phyloP scores from a whole-genome alignment of 805 yeast species.

The Priceomyces melissophilus region DNA sequence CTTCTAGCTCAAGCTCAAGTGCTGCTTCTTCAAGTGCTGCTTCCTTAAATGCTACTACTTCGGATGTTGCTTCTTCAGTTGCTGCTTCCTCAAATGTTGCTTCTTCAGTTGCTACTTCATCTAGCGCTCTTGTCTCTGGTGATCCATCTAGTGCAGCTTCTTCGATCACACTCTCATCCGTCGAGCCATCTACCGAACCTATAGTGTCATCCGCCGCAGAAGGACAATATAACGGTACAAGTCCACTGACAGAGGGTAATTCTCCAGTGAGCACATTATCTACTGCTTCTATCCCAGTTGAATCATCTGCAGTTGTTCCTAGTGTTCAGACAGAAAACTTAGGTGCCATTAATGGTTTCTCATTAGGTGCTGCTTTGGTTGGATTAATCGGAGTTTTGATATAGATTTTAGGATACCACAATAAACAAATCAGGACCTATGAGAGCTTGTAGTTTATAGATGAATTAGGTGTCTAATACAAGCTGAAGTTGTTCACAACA shows the following conservation, averaged over 20 bases:
- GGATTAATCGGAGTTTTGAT: constrained; percentile 39
- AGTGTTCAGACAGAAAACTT: constrained; percentile 27
- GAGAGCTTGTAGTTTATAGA: too few relatives aligned
- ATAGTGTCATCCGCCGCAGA: constrained; percentile 8
- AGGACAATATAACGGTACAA: constrained; percentile 7
- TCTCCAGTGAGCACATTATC: constrained; percentile 2
- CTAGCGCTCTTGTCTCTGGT: constrained; percentile 15
- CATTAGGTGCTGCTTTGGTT: constrained; percentile 35
- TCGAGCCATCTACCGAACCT: constrained; percentile 14
- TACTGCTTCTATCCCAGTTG: constrained; percentile 10
- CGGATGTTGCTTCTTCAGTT: constrained; percentile 17
- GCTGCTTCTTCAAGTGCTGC: constrained; percentile 16
- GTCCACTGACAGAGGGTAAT: constrained; percentile 6
- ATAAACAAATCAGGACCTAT: too few relatives aligned
- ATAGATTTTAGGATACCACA: constrained; percentile 11
- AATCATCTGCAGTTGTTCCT: constrained; percentile 23
- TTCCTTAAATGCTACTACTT: constrained; percentile 6
- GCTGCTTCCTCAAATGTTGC: constrained; percentile 12
- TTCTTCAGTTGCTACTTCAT: constrained; percentile 12
- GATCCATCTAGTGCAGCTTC: constrained; percentile 8
- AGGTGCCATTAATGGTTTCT: constrained; percentile 23
- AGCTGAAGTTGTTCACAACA: too few relatives aligned
- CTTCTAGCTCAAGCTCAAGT: constrained; percentile 21
- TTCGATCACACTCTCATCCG: constrained; percentile 13
- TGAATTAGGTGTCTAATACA: too few relatives aligned